A percentile compares a stretch with the other conserved stretches of the same genome.
These are phyloP conservation scores for Sanghuangporus baumii DNA, from an alignment of 1,284 basidiomycete species.

Conservation along the genomic window DNA sequence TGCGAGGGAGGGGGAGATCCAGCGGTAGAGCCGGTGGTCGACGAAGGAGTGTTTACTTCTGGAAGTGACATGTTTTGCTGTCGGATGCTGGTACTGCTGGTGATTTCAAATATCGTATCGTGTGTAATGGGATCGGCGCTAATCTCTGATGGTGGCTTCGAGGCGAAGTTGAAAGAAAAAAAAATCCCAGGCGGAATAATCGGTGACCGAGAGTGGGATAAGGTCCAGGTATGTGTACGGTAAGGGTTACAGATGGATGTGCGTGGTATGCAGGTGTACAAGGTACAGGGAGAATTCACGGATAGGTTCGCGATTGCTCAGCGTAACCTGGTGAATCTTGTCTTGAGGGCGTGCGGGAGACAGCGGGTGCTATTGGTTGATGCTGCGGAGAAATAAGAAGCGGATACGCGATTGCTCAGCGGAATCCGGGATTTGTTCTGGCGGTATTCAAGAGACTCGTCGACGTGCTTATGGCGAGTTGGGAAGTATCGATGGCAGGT, in stretches of 20 bases:
- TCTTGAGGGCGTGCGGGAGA: constrained; percentile 18
- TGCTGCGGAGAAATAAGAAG: constrained; percentile 10
- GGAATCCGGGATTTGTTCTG: constrained; percentile 22
- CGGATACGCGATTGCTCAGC: constrained; percentile 19
- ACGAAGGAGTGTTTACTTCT: constrained; percentile 54
- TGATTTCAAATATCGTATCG: constrained; percentile 10
- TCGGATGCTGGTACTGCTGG: constrained; percentile 8
- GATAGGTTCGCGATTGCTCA: constrained; percentile 51
- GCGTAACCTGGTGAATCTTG: constrained; percentile 39
- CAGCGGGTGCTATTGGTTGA: not conserved
- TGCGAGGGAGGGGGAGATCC: constrained; percentile 32
- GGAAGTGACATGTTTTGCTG: constrained; percentile 19
- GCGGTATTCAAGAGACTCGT: constrained; percentile 17
- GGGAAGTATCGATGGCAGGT: constrained; percentile 13
- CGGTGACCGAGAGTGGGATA: not conserved
- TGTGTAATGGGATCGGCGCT: constrained; percentile 1
- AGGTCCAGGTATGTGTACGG: constrained; percentile 3
- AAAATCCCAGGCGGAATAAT: not conserved
- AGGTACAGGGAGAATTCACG: not conserved
- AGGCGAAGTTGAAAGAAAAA: constrained; percentile 1
- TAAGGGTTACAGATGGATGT: constrained; percentile 8
- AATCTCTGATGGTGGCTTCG: not conserved
- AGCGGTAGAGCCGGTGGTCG: constrained; percentile 38
- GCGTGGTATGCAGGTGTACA: not conserved
- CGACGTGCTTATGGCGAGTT: constrained; percentile 20